Base-by-base conservation (phyloP, 176 grass and related monocot species). In the Oryza australiensis region DNA sequence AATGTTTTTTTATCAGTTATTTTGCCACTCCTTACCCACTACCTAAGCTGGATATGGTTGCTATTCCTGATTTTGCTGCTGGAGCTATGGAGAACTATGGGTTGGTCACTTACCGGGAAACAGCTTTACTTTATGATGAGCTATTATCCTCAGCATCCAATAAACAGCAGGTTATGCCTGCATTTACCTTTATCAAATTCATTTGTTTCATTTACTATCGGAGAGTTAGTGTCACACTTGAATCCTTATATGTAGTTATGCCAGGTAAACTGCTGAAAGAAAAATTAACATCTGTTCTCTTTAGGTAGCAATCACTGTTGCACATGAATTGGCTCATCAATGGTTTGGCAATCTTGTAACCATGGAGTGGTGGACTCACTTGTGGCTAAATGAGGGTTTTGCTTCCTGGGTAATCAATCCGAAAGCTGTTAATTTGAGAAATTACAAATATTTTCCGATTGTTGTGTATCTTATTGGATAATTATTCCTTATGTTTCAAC, bases 301-400 rank as follows among this genome's bases (percentile, higher is more conserved):
- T 81, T 85, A 95, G 95, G 90, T 95, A 48, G 93, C 92, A 66
- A 90, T 98, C 86, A 93, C 90, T 42, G 92, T 98, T 75, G 86
- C 95, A 30, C 95, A 98, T 80, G 95, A 98, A 80, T 89, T 98
- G 84, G 95, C 95, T 57, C 95, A 98, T 57, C 95, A 98, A 72
- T 98, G 95, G 95, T 95, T 98, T 91, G 95, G 95, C 37, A 98
- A 98, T 82, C 95, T 98, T 82, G 92, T 98, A 62, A 98, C 95
- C 12, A 98, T 98, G 92, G 95, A 98, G 85, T 98, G 95, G 95
- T 98, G 95, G 92, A 98, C 90, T 53, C 90, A 98, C 62, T 89
- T 98, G 73, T 98, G 95, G 95, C 86, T 98, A 72, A 98, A 98
- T 23, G 95, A 98, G 86, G 95, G 95, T 53, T 98, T 98, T 80